Base-by-base conservation (phyloP, 1,284 basidiomycete species). In the Cryptococcus sp. region DNA sequence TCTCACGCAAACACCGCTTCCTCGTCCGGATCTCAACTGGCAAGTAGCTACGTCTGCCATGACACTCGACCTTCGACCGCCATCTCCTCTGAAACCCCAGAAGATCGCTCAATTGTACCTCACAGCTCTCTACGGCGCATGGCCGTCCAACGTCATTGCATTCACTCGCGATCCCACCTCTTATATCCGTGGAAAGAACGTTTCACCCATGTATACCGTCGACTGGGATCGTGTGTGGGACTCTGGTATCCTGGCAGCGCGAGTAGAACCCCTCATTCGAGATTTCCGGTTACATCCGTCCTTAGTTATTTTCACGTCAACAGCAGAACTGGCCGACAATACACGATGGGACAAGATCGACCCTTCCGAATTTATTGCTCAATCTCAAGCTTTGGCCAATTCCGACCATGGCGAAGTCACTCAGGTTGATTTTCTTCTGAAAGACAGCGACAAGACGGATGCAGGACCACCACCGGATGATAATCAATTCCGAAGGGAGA, bases 121-220 rank as follows among this genome's bases (percentile, higher is more conserved):
- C 13, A 63, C 75, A 27, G 65, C 62, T 10, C 53, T 75, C 47
- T 75, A 77, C 51, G 70, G 67, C 40, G 72, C 68, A 2, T 77
- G 75, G 75, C 75, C 75, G 3, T 77, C 75, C 10, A 77, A 77
- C 57, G 65, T 75, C n/a, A 64, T 76, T 35, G 74, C 71, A 1
- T 77, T 76, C 52, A 61, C 70, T 13, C 69, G 74, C 54, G 70
- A 77, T 57, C 73, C 72, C 0, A 66, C 65, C 17, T 50, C 65
- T 13, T 77, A 77, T 54, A 61, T 77, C 27, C 56, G 47, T 3
- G 60, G 62, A 40, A 74, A 75, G 50, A 48, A 58, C 16, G 65
- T 75, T 15, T 48, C 61, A 19, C 52, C 70, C 8, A 47, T 74
- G 4, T 77, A 77, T 57, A 61, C 61, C 8, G 61, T 73, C 5